These are phyloP conservation scores for Tuber umbilicatum DNA, from an alignment of 495 filamentous ascomycete genomes.

Conservation along the genomic window DNA sequence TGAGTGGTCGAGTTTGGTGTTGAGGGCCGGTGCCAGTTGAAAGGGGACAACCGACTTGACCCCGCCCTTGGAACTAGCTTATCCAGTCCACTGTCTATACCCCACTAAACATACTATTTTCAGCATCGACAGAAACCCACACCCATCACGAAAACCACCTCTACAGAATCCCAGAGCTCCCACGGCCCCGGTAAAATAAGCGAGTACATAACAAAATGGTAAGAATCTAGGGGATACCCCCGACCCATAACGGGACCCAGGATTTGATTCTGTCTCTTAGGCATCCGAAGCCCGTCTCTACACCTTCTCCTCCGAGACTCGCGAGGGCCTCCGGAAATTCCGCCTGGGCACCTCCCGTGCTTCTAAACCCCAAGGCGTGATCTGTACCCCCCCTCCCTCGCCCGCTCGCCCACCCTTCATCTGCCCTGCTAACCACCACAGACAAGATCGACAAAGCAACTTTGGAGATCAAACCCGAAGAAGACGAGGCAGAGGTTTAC, in stretches of 20 bases:
- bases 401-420: neutral
- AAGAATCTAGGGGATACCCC: neutral
- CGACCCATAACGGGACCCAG: neutral
- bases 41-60: neutral
- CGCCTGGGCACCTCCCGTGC: constrained; percentile 80
- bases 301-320: constrained; percentile 83
- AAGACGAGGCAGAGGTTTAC: constrained; percentile 65
- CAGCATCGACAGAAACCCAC: neutral
- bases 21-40: neutral
- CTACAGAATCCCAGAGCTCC: neutral
- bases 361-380: constrained; percentile 80
- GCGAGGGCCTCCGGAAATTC: constrained; percentile 82
- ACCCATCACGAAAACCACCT: neutral
- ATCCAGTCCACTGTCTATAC: neutral
- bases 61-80: neutral
- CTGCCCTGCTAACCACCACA: constrained; percentile 37
- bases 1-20: neutral
- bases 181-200: neutral
- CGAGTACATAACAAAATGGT: neutral
- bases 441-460: constrained; percentile 79
- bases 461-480: constrained; percentile 72
- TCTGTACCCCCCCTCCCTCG: constrained; percentile 61
- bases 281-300: constrained; percentile 85
- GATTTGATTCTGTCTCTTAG: constrained; percentile 40
- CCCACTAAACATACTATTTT: neutral